Conservation (phyloP, 768 basidiomycete genomes). For the Ephemerocybe angulata region DNA sequence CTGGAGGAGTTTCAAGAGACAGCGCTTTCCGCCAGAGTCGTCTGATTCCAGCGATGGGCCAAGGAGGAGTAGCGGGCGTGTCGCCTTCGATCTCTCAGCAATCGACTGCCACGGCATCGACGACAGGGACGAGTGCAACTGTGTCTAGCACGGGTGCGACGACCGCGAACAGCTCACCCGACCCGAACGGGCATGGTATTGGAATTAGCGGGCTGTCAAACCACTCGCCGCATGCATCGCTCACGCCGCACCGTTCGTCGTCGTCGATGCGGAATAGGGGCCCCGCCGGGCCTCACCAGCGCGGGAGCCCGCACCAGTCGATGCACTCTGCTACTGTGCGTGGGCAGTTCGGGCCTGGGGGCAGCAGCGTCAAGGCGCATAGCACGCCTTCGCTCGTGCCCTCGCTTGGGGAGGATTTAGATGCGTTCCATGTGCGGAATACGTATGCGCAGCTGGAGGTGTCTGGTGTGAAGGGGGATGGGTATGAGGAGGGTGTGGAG, state of each 20-base stretch:
- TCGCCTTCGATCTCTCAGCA: background rate
- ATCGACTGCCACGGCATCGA: background rate
- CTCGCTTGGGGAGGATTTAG: slow-evolving; percentile 76
- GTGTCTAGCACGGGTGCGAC: slow-evolving; percentile 2
- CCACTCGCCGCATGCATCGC: background rate
- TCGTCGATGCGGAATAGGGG: slow-evolving; percentile 1
- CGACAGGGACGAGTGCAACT: background rate
- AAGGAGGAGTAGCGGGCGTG: background rate
- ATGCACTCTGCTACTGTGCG: background rate
- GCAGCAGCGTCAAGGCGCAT: background rate
- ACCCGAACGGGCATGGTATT: background rate
- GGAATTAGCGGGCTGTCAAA: background rate
- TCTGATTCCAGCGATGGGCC: background rate
- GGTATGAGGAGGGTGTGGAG: slow-evolving; percentile 91
- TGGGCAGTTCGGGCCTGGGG: background rate
- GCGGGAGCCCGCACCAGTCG: slow-evolving; percentile 2
- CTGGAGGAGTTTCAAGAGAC: background rate
- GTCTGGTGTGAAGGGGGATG: slow-evolving; percentile 91
- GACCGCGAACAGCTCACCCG: slow-evolving; percentile 3
- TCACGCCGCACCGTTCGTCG: background rate
- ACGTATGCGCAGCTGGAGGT: slow-evolving; percentile 89
- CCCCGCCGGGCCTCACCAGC: background rate
- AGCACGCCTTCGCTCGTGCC: slow-evolving; percentile 12
- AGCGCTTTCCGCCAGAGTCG: background rate
- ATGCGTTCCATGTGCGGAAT: slow-evolving; percentile 77